Percentiles rank a stretch among this genome's conserved stretches.
phyloP scores from a whole-genome alignment of 1,139 yeast species.

The Sporopachydermia cereana region DNA sequence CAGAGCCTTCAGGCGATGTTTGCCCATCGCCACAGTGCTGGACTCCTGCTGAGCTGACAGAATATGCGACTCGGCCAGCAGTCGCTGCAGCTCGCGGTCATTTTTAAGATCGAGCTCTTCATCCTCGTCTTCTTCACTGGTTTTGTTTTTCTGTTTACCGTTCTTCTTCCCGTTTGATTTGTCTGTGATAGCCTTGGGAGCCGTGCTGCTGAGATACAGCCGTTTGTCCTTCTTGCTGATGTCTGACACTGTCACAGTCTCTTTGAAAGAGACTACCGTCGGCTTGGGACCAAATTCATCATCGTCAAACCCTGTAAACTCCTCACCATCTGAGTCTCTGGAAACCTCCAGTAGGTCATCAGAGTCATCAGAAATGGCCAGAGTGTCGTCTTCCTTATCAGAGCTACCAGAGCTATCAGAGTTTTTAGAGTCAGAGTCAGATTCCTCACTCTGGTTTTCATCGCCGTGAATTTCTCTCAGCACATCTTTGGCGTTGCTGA shows the following conservation, averaged over 20 bases:
- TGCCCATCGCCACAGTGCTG: constrained; percentile 79
- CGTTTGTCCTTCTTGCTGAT: constrained; percentile 23
- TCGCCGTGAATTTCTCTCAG: constrained; percentile 13
- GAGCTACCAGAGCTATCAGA: background rate
- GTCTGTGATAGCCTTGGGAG: constrained; percentile 10
- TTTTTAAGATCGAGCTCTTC: constrained; percentile 42
- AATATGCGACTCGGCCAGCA: constrained; percentile 78
- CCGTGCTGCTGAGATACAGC: constrained; percentile 14
- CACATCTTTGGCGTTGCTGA: constrained; percentile 1
- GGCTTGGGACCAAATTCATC: background rate
- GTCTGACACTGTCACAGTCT: background rate
- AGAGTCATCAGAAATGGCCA: background rate
- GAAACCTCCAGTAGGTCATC: background rate
- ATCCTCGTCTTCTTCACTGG: constrained; percentile 25
- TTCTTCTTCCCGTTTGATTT: constrained; percentile 10
- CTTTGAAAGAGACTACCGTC: background rate
- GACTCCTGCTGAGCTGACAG: constrained; percentile 43
- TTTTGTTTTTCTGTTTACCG: constrained; percentile 12
- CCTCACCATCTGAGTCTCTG: background rate
- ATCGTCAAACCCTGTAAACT: background rate
- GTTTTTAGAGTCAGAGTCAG: background rate
- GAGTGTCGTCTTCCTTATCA: background rate
- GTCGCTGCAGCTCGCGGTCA: constrained; percentile 73
- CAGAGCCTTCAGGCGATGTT: constrained; percentile 62
- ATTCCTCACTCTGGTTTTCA: constrained; percentile 4